These are phyloP conservation scores for Fabrea salina DNA, from an alignment of 169 alveolate species.

Conservation along the genomic window DNA sequence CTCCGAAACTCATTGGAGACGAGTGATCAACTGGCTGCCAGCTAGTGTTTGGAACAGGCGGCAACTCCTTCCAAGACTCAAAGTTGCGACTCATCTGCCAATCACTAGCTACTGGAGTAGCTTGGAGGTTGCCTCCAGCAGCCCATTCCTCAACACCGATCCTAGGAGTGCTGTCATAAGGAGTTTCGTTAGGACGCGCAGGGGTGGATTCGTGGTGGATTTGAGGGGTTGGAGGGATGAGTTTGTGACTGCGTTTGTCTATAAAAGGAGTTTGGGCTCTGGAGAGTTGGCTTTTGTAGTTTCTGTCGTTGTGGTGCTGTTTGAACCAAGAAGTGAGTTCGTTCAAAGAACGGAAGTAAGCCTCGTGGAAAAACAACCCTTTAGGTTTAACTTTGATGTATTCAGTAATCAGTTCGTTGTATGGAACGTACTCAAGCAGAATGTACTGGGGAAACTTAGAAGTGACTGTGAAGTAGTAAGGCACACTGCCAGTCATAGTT, in stretches of 20 bases:
- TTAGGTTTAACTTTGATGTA: constrained; percentile 75
- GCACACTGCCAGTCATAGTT: constrained; percentile 45
- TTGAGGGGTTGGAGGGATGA: constrained; percentile 1
- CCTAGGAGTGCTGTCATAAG: constrained; percentile 17
- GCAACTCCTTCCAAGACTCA: neutral
- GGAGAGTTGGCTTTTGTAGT: constrained; percentile 49
- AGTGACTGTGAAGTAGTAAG: constrained; percentile 62
- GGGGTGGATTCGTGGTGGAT: neutral
- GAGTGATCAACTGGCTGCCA: neutral
- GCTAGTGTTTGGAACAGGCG: neutral
- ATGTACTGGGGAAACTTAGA: constrained; percentile 68
- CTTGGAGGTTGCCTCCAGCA: neutral
- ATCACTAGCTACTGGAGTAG: constrained; percentile 36
- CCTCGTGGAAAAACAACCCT: constrained; percentile 77
- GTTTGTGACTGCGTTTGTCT: neutral
- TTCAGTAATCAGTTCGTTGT: constrained; percentile 44
- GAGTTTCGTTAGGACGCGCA: neutral
- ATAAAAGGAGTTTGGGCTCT: constrained; percentile 33
- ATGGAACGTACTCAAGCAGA: constrained; percentile 63
- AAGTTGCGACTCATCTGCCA: neutral
- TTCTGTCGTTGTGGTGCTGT: constrained; percentile 45
- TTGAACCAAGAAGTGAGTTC: constrained; percentile 62
- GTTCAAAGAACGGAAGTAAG: constrained; percentile 41
- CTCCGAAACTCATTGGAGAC: neutral
- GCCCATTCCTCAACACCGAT: constrained; percentile 33